Percentiles rank a stretch among this genome's conserved stretches.
These are phyloP conservation scores for Rheum nobile DNA, from an alignment of 148 eudicot genomes.

Conservation along the genomic window DNA sequence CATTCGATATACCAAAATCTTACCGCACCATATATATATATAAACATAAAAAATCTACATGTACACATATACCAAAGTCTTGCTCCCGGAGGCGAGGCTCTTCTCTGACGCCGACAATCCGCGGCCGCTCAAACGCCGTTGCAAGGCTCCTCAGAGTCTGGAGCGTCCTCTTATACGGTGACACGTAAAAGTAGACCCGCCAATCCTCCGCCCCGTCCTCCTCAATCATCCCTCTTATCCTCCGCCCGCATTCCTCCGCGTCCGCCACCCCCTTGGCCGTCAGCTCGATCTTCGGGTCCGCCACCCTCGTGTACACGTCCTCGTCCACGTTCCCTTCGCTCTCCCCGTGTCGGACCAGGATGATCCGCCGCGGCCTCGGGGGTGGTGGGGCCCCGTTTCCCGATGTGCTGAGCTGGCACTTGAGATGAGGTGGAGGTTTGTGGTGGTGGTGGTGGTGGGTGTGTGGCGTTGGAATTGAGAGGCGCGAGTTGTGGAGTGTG, in stretches of 20 bases:
- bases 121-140: slow-evolving; percentile 26
- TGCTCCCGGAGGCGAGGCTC: slow-evolving; percentile 49
- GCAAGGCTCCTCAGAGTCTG: slow-evolving; percentile 32
- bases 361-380: slow-evolving; percentile 38
- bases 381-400: slow-evolving; percentile 6
- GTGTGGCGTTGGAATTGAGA: background rate
- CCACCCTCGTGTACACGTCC: slow-evolving; percentile 30
- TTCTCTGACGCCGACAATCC: slow-evolving; percentile 44
- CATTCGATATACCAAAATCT: no score
- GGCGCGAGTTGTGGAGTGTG: background rate
- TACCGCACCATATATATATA: no score
- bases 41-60: background rate
- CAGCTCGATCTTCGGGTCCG: slow-evolving; percentile 33
- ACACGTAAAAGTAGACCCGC: slow-evolving; percentile 45
- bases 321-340: slow-evolving; percentile 49
- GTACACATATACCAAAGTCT: slow-evolving; percentile 32
- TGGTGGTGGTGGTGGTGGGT: background rate
- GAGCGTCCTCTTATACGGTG: slow-evolving; percentile 33
- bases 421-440: background rate
- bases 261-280: slow-evolving; percentile 31
- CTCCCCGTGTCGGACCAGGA: slow-evolving; percentile 45
- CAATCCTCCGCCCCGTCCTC: slow-evolving; percentile 33
- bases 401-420: background rate
- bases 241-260: slow-evolving; percentile 31
- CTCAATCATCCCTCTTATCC: slow-evolving; percentile 29